Conservation (phyloP, 169 alveolate genomes). For the Babesia caballi region DNA sequence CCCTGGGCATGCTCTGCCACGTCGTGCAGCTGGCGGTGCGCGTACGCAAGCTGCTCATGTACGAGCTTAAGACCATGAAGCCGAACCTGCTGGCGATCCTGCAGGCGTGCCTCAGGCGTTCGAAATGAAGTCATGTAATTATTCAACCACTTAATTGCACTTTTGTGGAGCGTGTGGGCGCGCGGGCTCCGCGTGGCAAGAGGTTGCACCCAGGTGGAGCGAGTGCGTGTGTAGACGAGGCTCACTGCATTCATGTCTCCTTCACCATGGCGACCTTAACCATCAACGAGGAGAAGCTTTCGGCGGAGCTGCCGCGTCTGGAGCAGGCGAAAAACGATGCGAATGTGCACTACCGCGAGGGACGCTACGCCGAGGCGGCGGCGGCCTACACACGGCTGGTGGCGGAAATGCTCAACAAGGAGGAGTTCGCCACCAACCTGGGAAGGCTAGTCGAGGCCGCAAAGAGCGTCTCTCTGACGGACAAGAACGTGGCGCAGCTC, state of each 20-base stretch:
- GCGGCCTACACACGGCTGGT: conserved; percentile 25
- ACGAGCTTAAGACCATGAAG: conserved; percentile 58
- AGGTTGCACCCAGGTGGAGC: too few species aligned
- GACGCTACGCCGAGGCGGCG: conserved; percentile 20
- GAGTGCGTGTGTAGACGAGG: background rate
- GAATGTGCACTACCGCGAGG: conserved; percentile 15
- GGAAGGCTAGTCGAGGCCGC: background rate
- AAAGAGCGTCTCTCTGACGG: background rate
- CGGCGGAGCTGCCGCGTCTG: background rate
- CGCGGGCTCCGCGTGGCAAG: too few species aligned
- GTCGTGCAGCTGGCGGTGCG: conserved; percentile 75
- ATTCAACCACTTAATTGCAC: background rate
- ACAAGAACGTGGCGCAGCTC: background rate
- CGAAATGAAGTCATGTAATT: conserved; percentile 26
- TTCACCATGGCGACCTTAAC: background rate
- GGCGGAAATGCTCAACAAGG: conserved; percentile 3
- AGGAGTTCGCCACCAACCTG: background rate
- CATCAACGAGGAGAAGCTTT: background rate
- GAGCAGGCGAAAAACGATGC: conserved; percentile 29
- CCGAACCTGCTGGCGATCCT: conserved; percentile 28
- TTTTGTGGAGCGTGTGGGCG: background rate
- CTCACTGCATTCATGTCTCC: background rate
- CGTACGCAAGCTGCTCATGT: conserved; percentile 49
- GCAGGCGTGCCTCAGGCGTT: conserved; percentile 27
- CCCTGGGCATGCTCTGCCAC: conserved; percentile 78